Conservation (phyloP, 2,329 filamentous ascomycete genomes). For the Aspergillus japonicus region DNA sequence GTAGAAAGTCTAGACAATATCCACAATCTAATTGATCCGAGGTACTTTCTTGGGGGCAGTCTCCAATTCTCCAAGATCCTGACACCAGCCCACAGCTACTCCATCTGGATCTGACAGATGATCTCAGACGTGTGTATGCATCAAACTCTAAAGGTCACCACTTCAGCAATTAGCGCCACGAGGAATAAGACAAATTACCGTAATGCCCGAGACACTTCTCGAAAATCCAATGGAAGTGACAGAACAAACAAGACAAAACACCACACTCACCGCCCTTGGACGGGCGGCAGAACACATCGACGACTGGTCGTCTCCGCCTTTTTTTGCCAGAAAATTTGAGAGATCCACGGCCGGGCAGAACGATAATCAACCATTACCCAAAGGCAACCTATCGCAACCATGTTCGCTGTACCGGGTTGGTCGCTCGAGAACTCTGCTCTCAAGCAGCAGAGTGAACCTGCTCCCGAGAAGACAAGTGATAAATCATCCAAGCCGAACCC, state of each 20-base stretch:
- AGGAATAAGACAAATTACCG: too few species aligned
- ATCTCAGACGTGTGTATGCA: not conserved
- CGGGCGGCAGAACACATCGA: not conserved
- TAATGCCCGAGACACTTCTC: not conserved
- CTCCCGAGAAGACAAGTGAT: conserved; percentile 63
- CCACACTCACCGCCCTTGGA: not conserved
- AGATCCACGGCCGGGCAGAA: not conserved
- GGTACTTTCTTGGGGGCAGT: not conserved
- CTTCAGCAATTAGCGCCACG: too few species aligned
- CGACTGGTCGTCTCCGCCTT: conserved; percentile 10
- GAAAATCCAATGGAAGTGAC: not conserved
- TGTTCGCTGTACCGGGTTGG: conserved; percentile 97
- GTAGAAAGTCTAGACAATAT: not conserved
- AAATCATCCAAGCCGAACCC: conserved; percentile 28
- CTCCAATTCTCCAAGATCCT: not conserved
- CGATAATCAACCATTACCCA: not conserved
- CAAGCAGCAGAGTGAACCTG: conserved; percentile 63
- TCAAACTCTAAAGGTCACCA: too few species aligned
- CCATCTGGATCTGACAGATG: not conserved
- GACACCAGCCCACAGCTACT: not conserved
- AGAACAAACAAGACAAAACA: not conserved
- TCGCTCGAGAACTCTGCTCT: conserved; percentile 71
- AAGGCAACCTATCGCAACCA: conserved; percentile 17
- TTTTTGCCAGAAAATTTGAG: conserved; percentile 20
- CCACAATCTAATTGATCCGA: not conserved